Evolutionary conservation across 1,139 yeast species (phyloP), one percentile per base, ranked within the genome.

Genomic region (Suhomyces choctaworum): DNA sequence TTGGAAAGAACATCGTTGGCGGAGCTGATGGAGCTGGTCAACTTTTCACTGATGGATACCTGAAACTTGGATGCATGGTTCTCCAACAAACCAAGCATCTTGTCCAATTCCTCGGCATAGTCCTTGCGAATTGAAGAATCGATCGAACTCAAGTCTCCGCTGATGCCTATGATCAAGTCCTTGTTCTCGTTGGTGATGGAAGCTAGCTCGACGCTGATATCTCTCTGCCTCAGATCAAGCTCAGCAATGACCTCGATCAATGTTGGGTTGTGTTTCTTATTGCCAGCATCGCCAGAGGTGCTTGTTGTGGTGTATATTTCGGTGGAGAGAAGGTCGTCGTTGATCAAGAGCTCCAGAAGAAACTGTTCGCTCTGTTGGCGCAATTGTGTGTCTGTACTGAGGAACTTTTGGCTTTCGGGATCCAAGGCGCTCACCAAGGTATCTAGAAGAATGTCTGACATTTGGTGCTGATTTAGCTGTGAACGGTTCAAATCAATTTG

Each of bases 1-100:
- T 84, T 82, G 24, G 76, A 69, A 29, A 86, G 60, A 7, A 87
- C 52, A 4, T 63, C 52, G 39, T 58, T 60, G 39, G 61, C 61
- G 4, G 52, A 47, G 9, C 52, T 48, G 23, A 66, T 53, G 7
- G 60, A 44, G 4, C 41, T 36, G 10, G 43, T 43, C 24, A 58
- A 43, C 31, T 48, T 56, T 14, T 61, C 70, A 32, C 49, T 57
- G 13, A 49, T 36, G 3, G 47, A 29, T 11, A 51, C 41, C 12
- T 45, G 50, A 27, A 44, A 43, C 25, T 39, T 48, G 15, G 37
- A 13, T 4, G 35, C 29, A 10, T 34, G 26, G 27, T 10, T 16
- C 2, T 35, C 34, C 22, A 27, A 26, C 20, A 32, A 25, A 8
- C 41, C 45, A 11, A 51, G 31, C 39, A 64, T 54, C 2, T 45